Evolutionary conservation across 148 eudicot genomes (phyloP).

Genomic region (Euryodendron excelsum): DNA sequence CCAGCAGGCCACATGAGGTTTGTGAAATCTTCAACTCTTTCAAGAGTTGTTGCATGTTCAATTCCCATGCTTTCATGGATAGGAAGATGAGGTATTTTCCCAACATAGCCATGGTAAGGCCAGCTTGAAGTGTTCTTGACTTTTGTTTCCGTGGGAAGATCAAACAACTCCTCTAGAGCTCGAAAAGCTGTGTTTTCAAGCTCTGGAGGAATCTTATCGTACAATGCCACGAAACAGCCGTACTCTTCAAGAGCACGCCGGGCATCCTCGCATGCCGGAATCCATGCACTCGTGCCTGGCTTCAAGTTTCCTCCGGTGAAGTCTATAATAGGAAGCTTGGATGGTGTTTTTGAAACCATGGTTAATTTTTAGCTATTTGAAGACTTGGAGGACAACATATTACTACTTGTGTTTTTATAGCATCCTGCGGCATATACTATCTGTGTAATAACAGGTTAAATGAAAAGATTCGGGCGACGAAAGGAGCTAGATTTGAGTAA

Average conservation of each 20-base stretch:
- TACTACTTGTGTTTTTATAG: no score
- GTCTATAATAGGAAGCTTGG: no score
- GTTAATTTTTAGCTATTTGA: no score
- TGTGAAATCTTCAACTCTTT: constrained; percentile 8
- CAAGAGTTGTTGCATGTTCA: constrained; percentile 17
- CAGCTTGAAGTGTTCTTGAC: constrained; percentile 20
- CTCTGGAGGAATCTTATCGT: constrained; percentile 4
- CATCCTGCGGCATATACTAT: no score
- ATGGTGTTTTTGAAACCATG: no score
- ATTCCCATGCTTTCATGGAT: constrained; percentile 33
- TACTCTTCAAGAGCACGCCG: constrained; percentile 29
- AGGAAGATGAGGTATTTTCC: constrained; percentile 11
- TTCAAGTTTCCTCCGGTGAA: no score
- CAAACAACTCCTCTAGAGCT: constrained; percentile 19
- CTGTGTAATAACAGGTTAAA: no score
- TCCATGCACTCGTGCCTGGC: no score
- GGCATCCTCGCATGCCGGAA: no score
- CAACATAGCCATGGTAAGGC: constrained; percentile 22
- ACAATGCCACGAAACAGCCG: constrained; percentile 25
- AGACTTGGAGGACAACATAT: no score
- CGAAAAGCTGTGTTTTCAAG: constrained; percentile 13
- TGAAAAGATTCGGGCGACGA: no score
- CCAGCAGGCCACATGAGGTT: constrained; percentile 26
- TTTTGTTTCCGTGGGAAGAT: constrained; percentile 30
- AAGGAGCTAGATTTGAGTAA: no score